A percentile compares a stretch with the other conserved stretches of the same genome.
Evolutionary conservation across 805 yeast species (phyloP).

Genomic region (Yamadazyma sp.): DNA sequence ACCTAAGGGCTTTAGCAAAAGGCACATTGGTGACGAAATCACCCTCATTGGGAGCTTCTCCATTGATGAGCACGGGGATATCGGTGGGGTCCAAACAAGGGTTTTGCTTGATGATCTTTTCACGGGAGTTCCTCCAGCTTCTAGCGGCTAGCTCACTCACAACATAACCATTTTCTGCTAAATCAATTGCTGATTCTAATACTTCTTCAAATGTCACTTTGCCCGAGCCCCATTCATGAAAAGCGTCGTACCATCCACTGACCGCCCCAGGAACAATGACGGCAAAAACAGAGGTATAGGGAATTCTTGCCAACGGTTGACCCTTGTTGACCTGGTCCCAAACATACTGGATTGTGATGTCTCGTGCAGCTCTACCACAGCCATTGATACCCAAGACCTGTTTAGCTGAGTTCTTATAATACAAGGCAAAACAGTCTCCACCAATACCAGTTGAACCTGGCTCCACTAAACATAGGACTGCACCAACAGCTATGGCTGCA

Average conservation of each 20-base stretch:
- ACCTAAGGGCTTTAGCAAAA: constrained; percentile 53
- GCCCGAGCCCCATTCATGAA: constrained; percentile 71
- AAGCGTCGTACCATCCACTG: constrained; percentile 76
- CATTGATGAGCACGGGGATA: constrained; percentile 36
- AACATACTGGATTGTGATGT: constrained; percentile 48
- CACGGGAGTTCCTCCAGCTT: constrained; percentile 45
- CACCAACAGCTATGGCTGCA: constrained; percentile 60
- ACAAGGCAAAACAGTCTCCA: constrained; percentile 67
- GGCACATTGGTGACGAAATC: constrained; percentile 52
- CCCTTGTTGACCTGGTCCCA: constrained; percentile 38
- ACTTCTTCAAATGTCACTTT: constrained; percentile 58
- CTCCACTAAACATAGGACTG: constrained; percentile 54
- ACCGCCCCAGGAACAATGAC: constrained; percentile 79
- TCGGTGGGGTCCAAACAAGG: constrained; percentile 26
- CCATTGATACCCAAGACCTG: constrained; percentile 71
- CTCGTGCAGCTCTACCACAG: constrained; percentile 65
- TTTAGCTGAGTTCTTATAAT: constrained; percentile 49
- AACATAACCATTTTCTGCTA: constrained; percentile 69
- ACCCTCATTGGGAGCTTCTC: constrained; percentile 52
- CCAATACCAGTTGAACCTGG: constrained; percentile 66
- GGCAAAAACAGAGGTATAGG: constrained; percentile 52
- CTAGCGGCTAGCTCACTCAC: constrained; percentile 58
- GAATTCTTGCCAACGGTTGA: constrained; percentile 49
- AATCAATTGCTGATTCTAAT: constrained; percentile 61
- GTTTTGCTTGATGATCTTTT: constrained; percentile 38